These are phyloP conservation scores for Dactylellina parvicollis DNA, from an alignment of 2,329 filamentous ascomycete genomes.

Conservation along the genomic window DNA sequence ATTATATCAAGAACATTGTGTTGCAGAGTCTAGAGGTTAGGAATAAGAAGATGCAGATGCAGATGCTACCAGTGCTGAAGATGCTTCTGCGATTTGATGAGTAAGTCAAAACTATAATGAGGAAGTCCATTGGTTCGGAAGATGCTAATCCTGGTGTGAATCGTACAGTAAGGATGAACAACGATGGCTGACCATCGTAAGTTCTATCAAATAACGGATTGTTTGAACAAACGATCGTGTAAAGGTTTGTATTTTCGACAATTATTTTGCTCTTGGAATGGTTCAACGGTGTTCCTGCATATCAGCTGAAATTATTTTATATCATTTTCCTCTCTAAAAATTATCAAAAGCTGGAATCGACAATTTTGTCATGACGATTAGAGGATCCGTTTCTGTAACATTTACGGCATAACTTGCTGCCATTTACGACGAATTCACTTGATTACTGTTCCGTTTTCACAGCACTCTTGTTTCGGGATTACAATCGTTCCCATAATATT, in stretches of 20 bases:
- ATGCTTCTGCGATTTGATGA: slow-evolving; percentile 78
- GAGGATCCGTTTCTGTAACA: not conserved
- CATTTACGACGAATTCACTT: slow-evolving; percentile 14
- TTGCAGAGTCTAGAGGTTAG: slow-evolving; percentile 83
- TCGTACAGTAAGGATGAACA: slow-evolving; percentile 76
- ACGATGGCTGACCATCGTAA: slow-evolving; percentile 83
- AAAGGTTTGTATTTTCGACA: slow-evolving; percentile 33
- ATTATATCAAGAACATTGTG: slow-evolving; percentile 82
- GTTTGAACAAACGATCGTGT: not conserved
- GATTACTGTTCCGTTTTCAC: not conserved
- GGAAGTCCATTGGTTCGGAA: slow-evolving; percentile 60
- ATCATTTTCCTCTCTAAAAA: too few relatives aligned
- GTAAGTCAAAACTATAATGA: slow-evolving; percentile 51
- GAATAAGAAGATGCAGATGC: slow-evolving; percentile 77
- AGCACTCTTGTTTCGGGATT: not conserved
- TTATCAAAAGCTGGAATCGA: slow-evolving; percentile 28
- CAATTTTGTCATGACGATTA: slow-evolving; percentile 37
- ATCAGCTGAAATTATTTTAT: slow-evolving; percentile 8
- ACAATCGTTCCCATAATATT: slow-evolving; percentile 18
- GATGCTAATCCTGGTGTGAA: slow-evolving; percentile 9
- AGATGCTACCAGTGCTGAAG: slow-evolving; percentile 80
- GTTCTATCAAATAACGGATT: slow-evolving; percentile 57
- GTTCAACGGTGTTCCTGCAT: slow-evolving; percentile 6
- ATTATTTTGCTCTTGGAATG: not conserved
- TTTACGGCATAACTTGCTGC: too few relatives aligned